Base-by-base conservation (phyloP, 2,329 filamentous ascomycete species). In the Fusarium cicatricum region DNA sequence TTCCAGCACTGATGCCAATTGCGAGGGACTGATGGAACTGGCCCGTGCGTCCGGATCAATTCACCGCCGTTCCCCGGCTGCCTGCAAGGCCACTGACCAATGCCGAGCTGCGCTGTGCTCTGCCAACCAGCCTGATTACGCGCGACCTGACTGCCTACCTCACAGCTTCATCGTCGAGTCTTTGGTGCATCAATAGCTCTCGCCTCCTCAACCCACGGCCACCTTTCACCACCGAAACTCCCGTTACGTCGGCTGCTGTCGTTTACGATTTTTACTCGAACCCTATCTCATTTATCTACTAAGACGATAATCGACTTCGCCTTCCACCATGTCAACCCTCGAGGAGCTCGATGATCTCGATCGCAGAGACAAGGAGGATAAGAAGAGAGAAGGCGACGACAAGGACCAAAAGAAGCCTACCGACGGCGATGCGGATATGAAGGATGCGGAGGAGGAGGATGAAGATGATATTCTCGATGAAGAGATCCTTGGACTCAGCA, bases 321-420 rank as follows among this genome's bases (percentile, higher is more conserved):
- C 36, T 46, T 39, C 69, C 73, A 82, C 62, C 74, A 96, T 96
- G 92, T 92, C 92, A 68, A 95, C 91, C 68, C 87, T 96, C 71
- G 92, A 96, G 81, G 92, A 96, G 80, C 89, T 96, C 73, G 91
- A 96, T 74, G 90, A 93, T 76, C 83, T 96, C 75, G 90, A 95
- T 81, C 89, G 88, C 77, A 86, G 89, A 77, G 85, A 87, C 75
- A 89, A 87, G 81, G 88, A 91, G 70, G 87, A 92, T 74, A 88
- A 86, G 68, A 76, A 75, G 65, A 73, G 68, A 68, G 70, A 75
- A 17, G 70, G 65, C 31, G 66, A 71, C 42, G 70, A 72, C 51
- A 74, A 75, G 58, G 70, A 72, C 28, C 68, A 72, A 58, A 71
- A 76, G 62, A 74, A 75, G 68, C 82, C 85, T 67, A 78, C 81